Conservation (phyloP, 495 filamentous ascomycete species). For the Acidiella bohemica region DNA sequence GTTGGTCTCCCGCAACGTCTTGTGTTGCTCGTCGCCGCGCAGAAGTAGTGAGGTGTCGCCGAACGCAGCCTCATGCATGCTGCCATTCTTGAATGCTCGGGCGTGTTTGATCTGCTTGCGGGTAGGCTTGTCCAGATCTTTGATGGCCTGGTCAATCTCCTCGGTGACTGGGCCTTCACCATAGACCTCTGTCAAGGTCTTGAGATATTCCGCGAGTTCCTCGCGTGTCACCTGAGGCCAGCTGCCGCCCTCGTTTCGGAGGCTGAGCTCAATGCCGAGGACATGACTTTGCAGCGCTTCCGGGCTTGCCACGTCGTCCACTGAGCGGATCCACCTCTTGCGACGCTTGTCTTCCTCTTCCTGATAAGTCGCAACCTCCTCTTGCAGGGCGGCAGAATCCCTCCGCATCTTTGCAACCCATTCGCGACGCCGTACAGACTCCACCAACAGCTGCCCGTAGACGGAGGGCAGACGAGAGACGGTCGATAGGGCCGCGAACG, state of each 20-base stretch:
- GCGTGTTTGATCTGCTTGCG: conserved; percentile 62
- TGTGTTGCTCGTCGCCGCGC: conserved; percentile 65
- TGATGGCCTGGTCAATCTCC: conserved; percentile 44
- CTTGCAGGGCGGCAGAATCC: conserved; percentile 71
- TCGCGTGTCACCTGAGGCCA: conserved; percentile 57
- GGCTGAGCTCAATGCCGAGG: conserved; percentile 69
- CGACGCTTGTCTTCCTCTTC: conserved; percentile 83
- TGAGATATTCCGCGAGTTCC: conserved; percentile 43
- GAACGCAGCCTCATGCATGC: conserved; percentile 70
- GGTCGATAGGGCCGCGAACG: conserved; percentile 61
- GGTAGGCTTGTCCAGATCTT: conserved; percentile 57
- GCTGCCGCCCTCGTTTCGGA: conserved; percentile 61
- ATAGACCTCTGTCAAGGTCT: conserved; percentile 36
- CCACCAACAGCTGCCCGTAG: conserved; percentile 78
- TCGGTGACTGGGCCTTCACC: conserved; percentile 57
- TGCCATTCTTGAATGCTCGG: conserved; percentile 92
- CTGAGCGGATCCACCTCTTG: conserved; percentile 77
- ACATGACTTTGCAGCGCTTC: conserved; percentile 50
- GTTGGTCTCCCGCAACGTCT: conserved; percentile 63
- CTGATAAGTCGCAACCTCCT: conserved; percentile 78
- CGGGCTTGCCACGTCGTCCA: conserved; percentile 42
- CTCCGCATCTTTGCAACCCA: conserved; percentile 80
- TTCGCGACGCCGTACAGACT: conserved; percentile 72
- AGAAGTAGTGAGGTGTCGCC: conserved; percentile 70
- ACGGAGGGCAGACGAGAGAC: conserved; percentile 70